Evolutionary conservation across 495 filamentous ascomycete genomes (phyloP), one percentile per base, ranked within the genome.

Genomic region (Pyrenula aspistea): DNA sequence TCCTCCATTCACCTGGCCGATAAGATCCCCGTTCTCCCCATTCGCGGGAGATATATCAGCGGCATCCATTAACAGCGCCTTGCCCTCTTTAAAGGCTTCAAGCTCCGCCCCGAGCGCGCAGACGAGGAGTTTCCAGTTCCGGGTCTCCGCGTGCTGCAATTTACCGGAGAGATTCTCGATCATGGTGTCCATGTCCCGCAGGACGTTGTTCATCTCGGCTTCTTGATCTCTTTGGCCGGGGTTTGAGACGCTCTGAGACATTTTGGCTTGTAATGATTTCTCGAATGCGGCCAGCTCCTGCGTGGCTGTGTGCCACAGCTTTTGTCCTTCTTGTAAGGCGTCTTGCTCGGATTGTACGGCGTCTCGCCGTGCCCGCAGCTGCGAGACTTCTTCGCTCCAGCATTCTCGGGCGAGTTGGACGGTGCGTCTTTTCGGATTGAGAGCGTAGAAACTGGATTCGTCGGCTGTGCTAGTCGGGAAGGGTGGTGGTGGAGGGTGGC

Each of bases 31-130:
- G 20, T 52, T 24, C 20, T 8, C 50, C 50, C 50, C n/a, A 10
- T 20, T 52, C 50, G 4, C 31, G 4, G 31, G 31, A 15, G 31
- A 19, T 10, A 52, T 10, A 10, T 19, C 19, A 8, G 50, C n/a
- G 10, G 50, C 74, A 19, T 71, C 74, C 25, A 77, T 69, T 53
- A 97, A 71, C 59, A 95, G 77, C 1, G 70, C 70, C 56, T 79
- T 76, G 10, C 85, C 87, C 62, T 91, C 83, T 53, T 69, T 75
- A 55, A 96, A 82, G 8, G 94, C 91, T 61, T 92, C 87, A 2
- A 95, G 66, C 63, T 98, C 93, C 1, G 93, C 89, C 2, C 90
- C 86, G 57, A 96, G 84, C 57, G 88, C 91, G 57, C 86, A 92
- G 22, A 96, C 81, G 22, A 98, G 74, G 23, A 97, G 69, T 48